These are phyloP conservation scores for Penicillium coprophilum DNA, from an alignment of 495 filamentous ascomycete genomes.

Conservation along the genomic window DNA sequence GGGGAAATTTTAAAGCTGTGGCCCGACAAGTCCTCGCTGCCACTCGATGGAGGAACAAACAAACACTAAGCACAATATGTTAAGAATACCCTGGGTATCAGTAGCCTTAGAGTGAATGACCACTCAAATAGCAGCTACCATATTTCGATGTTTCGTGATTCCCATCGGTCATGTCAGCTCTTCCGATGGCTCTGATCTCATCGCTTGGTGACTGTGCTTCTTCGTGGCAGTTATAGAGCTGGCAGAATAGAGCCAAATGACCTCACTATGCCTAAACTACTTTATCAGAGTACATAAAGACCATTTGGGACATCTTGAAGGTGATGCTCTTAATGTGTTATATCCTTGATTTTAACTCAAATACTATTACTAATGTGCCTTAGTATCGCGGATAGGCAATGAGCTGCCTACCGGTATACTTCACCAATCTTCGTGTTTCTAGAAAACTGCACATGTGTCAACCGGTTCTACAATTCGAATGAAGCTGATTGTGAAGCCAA, in stretches of 20 bases:
- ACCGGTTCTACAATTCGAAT: not conserved
- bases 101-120: too few relatives aligned
- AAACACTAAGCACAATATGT: too few relatives aligned
- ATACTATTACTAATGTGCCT: not conserved
- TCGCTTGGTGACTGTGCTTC: too few relatives aligned
- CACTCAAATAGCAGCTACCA: too few relatives aligned
- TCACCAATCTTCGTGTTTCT: not conserved
- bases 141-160: too few relatives aligned
- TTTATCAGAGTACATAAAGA: not conserved
- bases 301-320: not conserved
- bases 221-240: not conserved
- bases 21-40: too few relatives aligned
- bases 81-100: too few relatives aligned
- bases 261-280: not conserved
- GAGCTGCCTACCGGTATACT: not conserved
- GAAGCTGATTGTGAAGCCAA: not conserved
- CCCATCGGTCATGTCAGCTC: too few relatives aligned
- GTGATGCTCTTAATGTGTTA: not conserved
- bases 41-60: too few relatives aligned
- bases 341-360: not conserved
- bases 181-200: too few relatives aligned
- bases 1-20: too few relatives aligned
- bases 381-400: not conserved
- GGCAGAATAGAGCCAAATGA: not conserved
- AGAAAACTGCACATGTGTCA: not conserved